Evolutionary conservation across 163 green algal species (phyloP), one percentile per base, ranked within the genome.

Genomic region (Scenedesmus sp.): DNA sequence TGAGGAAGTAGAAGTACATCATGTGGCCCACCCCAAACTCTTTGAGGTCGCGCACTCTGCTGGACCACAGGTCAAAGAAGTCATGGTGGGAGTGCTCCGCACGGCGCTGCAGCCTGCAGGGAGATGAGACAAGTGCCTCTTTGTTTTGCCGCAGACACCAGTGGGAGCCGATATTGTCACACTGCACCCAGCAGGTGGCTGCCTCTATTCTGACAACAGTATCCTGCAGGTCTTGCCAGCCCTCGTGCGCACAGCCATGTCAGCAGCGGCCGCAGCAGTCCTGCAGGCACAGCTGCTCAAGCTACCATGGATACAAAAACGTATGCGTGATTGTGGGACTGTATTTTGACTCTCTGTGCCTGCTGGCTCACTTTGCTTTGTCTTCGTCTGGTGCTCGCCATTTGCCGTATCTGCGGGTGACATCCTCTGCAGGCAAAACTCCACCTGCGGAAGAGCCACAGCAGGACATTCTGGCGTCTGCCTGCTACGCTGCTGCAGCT

Each of bases 1-100:
- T 89, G 22, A 95, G 88, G 65, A 95, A 91, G 53, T 91, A 70
- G 85, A 96, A 96, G 89, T 96, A 96, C 30, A 94, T 79, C 56
- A 92, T 88, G 37, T 94, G 76, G 26, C 94, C 94, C 40, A 92
- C 91, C 22, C 94, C 94, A 85, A 95, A 95, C 90, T 95, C 93
- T 73, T 93, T 94, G 24, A 95, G 79, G 30, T 95, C 93, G 18
- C 78, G 82, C 16, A 91, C 24, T 40, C 56, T 73, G 16, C 81
- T 87, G 7, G 81, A 90, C 70, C 53, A 79, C 4, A 92, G 37
- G 44, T 93, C 89, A 73, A 92, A 95, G 26, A 93, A 85, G 33
- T 93, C 76, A 83, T 95, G 94, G 68, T 95, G 94, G 3, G 78
- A 43, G 65, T 94, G 89, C 51, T 89, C 72, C 13, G 61, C 44